Evolutionary conservation across 805 yeast genomes (phyloP), one percentile per base, ranked within the genome.

Genomic region (Clavispora carvajalis): DNA sequence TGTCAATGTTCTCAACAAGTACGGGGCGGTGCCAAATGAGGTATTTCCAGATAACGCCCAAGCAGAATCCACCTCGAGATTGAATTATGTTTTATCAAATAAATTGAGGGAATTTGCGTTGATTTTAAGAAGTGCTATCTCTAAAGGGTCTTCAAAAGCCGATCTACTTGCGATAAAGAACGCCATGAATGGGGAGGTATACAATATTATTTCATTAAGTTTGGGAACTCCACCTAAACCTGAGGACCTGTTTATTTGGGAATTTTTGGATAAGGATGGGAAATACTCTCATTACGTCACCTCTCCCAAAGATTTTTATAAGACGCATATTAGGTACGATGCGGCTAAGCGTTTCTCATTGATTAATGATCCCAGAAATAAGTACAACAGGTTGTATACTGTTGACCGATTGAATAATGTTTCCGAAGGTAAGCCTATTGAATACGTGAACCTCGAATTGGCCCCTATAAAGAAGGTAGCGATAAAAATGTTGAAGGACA

Each of bases 191-290:
- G 69, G 74, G 55, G 81, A 79, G 51, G 65, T 85, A 29, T 85
- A 80, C 65, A 76, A 78, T 58, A 66, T 82, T 37, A 67, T 86
- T 54, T 71, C 85, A 3, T 69, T 86, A 51, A 75, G 82, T 51
- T 68, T 88, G 52, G 95, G 95, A 16, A 68, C 79, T 4, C 95
- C 96, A 39, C 95, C 95, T 34, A 75, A 75, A 43, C 85, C 91
- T 34, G 65, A 69, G 36, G 83, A 82, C 38, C 62, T 68, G 42
- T 82, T 87, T 54, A 66, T 65, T 22, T 87, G 93, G 93, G 90
- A 85, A 52, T 86, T 71, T 58, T 63, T 69, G 39, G 88, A 85
- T 62, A 85, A 84, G 64, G 84, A 83, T 55, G 81, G 80, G 42
- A 76, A 74, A 52, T 73, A 69, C 48, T 59, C 62, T 38, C 67